Evolutionary conservation across 495 filamentous ascomycete genomes (phyloP), one percentile per base, ranked within the genome.

Genomic region (Neurospora sp.): DNA sequence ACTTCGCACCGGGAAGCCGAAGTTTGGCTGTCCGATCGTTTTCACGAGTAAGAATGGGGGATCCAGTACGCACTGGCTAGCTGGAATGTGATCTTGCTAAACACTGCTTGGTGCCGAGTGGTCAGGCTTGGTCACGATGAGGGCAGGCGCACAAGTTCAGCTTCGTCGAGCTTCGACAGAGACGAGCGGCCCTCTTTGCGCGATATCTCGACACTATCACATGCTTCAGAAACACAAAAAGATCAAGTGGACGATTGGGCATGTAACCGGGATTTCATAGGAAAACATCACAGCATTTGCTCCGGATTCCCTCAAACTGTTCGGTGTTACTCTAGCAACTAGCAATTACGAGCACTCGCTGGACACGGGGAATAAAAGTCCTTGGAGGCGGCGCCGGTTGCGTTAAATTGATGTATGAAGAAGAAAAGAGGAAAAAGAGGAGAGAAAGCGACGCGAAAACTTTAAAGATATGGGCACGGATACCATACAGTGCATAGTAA

Each of bases 231-330:
- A 2, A 15, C 11, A 59, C 11, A 28, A 6, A 24, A 28, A 15
- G 2, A 66, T 66, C 54, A 66, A 66, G 15, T 66, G 28, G 15
- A 66, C 28, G 54, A 34, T 66, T 66, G 54, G 28, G 7, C 15
- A 66, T 66, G 54, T 66, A 34, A 66, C 54, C 54, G 54, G 54
- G 54, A 66, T 66, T 66, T 66, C 79, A 82, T 82, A 43, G 80
- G 80, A 80, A 81, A 75, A 71, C 78, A 69, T 81, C 79, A 81
- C 28, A n/a, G 78, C 76, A 38, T 37, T 17, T 66, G 77, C 80
- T 81, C 77, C 54, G 79, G 72, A 78, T 73, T 79, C 81, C 81
- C 81, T 82, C 81, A 82, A 82, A 82, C 81, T 34, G 70, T 69
- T 76, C 78, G 81, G 80, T 76, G 36, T 70, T 76, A 31, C 74